A percentile compares a stretch with the other conserved stretches of the same genome.
Evolutionary conservation across 257 asterid species (phyloP).

Genomic region (Solanum chiquidenum): DNA sequence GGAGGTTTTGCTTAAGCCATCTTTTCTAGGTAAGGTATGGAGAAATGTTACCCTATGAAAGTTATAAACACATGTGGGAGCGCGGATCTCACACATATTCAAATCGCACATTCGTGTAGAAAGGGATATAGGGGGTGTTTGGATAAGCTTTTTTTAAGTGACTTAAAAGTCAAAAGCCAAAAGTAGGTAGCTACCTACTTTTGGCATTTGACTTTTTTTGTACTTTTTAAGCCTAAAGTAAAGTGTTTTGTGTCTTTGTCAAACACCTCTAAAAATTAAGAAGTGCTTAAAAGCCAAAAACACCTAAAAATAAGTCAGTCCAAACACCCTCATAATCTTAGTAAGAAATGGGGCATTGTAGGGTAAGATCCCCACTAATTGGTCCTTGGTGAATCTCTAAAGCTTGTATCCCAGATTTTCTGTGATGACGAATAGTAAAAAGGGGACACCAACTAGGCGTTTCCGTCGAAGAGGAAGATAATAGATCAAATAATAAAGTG

Average conservation of each 20-base stretch:
- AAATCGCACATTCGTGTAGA: neutral
- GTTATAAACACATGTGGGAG: neutral
- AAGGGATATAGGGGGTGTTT: neutral
- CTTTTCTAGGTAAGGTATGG: neutral
- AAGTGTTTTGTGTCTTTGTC: neutral
- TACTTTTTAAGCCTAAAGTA: neutral
- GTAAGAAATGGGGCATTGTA: neutral
- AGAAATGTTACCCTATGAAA: neutral
- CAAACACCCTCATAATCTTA: neutral
- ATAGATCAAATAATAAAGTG: neutral
- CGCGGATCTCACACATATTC: neutral
- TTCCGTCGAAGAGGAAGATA: neutral
- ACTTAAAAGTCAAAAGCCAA: neutral
- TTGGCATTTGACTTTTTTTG: neutral
- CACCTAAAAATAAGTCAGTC: neutral
- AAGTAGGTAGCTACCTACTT: no score
- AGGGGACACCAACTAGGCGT: neutral
- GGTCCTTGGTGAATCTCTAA: neutral
- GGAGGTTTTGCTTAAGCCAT: neutral
- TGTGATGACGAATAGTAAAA: no score
- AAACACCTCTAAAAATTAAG: neutral
- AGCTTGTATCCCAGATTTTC: neutral
- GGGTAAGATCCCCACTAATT: neutral
- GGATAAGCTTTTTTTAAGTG: neutral
- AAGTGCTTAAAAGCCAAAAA: neutral